phyloP scores from a whole-genome alignment of 2,329 filamentous ascomycete species.

The Zymoseptoria brevis region DNA sequence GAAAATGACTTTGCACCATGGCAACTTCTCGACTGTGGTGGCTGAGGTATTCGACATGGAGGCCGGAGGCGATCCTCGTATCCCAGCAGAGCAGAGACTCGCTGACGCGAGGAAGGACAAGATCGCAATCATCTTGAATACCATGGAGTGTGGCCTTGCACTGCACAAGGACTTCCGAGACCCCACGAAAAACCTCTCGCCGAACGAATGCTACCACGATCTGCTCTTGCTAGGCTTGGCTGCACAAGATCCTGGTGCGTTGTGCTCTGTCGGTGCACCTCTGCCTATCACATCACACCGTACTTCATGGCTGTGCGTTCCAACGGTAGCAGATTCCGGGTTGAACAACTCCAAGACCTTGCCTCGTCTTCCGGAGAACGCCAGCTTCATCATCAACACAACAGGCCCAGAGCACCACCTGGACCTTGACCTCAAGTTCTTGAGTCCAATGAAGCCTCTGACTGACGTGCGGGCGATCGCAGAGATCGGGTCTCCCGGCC shows the following conservation, averaged over 20 bases:
- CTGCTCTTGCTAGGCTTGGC: slow-evolving; percentile 35
- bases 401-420: slow-evolving; percentile 32
- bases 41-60: slow-evolving; percentile 35
- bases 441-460: slow-evolving; percentile 21
- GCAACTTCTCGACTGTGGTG: slow-evolving; percentile 30
- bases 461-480: slow-evolving; percentile 1
- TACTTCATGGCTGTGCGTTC: slow-evolving; percentile 25
- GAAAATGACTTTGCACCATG: slow-evolving; percentile 22
- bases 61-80: slow-evolving; percentile 35
- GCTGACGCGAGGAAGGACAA: slow-evolving; percentile 39
- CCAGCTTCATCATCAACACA: slow-evolving; percentile 17
- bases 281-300: slow-evolving; percentile 16
- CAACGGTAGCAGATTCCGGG: slow-evolving; percentile 28
- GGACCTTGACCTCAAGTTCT: slow-evolving; percentile 34
- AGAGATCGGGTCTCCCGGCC: background rate
- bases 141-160: slow-evolving; percentile 33
- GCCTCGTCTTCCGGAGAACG: slow-evolving; percentile 17
- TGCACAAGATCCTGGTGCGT: slow-evolving; percentile 33
- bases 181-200: slow-evolving; percentile 19
- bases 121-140: slow-evolving; percentile 35
- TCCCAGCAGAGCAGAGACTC: slow-evolving; percentile 33
- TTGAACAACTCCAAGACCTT: slow-evolving; percentile 29
- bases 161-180: slow-evolving; percentile 25
- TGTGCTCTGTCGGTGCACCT: slow-evolving; percentile 32
- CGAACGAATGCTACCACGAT: slow-evolving; percentile 36